Conservation (phyloP, 768 basidiomycete genomes). For the Mycena latifolia region DNA sequence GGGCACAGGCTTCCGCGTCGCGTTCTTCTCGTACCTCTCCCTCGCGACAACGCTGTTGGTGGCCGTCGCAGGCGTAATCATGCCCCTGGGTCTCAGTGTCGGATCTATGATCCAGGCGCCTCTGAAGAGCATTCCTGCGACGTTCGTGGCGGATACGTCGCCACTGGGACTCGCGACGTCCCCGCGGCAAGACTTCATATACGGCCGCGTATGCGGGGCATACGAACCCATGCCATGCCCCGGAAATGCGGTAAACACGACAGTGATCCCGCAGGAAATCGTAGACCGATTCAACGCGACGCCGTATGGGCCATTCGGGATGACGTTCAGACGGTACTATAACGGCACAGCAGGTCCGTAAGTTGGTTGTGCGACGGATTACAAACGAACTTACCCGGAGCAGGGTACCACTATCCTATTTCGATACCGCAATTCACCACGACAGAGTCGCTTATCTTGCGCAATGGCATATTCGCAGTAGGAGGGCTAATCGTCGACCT, state of each 20-base stretch:
- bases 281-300: constrained; percentile 37
- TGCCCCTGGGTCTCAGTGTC: constrained; percentile 38
- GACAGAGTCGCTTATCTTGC: constrained; percentile 36
- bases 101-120: constrained; percentile 25
- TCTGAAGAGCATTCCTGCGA: constrained; percentile 8
- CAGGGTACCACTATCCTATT: constrained; percentile 28
- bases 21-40: constrained; percentile 33
- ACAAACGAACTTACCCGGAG: too few species aligned
- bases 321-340: constrained; percentile 39
- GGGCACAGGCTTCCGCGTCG: constrained; percentile 21
- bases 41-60: constrained; percentile 33
- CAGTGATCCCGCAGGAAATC: constrained; percentile 31
- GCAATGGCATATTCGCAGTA: constrained; percentile 36
- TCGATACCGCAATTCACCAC: constrained; percentile 14
- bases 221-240: constrained; percentile 32
- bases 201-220: constrained; percentile 37
- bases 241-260: constrained; percentile 34
- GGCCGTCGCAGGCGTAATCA: constrained; percentile 35
- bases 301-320: constrained; percentile 36
- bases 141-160: constrained; percentile 36
- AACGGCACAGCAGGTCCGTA: constrained; percentile 24
- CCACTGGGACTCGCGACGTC: constrained; percentile 38
- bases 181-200: constrained; percentile 29
- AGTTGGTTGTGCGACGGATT: neutral
- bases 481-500: constrained; percentile 39